Evolutionary conservation across 2,329 filamentous ascomycete genomes (phyloP).

Genomic region (Neopestalotiopsis sp.): DNA sequence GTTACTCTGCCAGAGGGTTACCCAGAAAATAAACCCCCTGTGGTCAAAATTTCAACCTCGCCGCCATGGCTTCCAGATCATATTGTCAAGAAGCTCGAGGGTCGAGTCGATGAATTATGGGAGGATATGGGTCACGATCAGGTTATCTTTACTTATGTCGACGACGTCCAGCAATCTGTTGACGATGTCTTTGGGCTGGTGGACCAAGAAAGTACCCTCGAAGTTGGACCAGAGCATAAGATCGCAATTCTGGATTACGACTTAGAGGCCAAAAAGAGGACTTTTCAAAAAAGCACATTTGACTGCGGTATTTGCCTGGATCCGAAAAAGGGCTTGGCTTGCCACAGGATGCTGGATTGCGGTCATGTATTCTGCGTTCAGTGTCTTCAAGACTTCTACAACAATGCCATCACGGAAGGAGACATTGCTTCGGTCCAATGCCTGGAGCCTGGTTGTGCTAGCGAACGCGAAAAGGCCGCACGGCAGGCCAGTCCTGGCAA

Average conservation of each 20-base stretch:
- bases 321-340: constrained; percentile 84
- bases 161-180: constrained; percentile 63
- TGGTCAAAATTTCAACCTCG: constrained; percentile 54
- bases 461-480: constrained; percentile 52
- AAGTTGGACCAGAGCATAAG: constrained; percentile 63
- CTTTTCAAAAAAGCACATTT: constrained; percentile 85
- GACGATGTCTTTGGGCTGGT: constrained; percentile 66
- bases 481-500: constrained; percentile 41
- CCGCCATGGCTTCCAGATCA: constrained; percentile 61
- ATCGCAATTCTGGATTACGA: constrained; percentile 80
- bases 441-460: constrained; percentile 78
- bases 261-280: constrained; percentile 71
- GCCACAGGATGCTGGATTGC: constrained; percentile 83
- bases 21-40: constrained; percentile 57
- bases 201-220: constrained; percentile 50
- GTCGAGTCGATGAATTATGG: constrained; percentile 60
- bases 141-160: constrained; percentile 67
- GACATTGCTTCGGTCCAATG: constrained; percentile 82
- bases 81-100: constrained; percentile 54
- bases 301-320: constrained; percentile 89
- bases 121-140: constrained; percentile 64
- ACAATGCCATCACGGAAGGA: constrained; percentile 83
- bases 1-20: constrained; percentile 64
- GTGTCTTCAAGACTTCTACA: constrained; percentile 93
- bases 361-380: constrained; percentile 87